Base-by-base conservation (phyloP, 805 yeast species). In the Pichia manshurica region DNA sequence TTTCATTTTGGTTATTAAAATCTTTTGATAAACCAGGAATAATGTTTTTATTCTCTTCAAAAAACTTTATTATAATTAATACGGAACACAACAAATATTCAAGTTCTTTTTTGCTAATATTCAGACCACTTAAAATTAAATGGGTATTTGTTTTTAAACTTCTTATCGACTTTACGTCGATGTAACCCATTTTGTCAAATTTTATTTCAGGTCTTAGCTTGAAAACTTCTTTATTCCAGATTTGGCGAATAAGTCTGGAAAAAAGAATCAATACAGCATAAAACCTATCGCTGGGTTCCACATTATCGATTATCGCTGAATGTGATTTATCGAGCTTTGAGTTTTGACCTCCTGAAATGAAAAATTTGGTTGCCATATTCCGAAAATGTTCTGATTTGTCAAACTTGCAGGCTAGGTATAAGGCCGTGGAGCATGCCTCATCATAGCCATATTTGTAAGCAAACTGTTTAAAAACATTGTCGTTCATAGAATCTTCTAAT, bases 381-480 rank as follows among this genome's bases (percentile, higher is more conserved):
- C 70, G 72, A 55, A 67, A 62, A 3, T 58, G 64, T 55, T 63
- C 85, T 0, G 91, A 68, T 51, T 78, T 75, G 48, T 81, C 80
- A 53, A 78, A 78, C 47, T 87, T 81, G 59, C 95, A 85, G 1
- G 96, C 86, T 45, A 88, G 79, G 54, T 85, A 84, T 44, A 93
- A 71, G 10, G 96, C 85, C 1, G 93, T 82, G 0, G 96, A 83
- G 60, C 97, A 91, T 3, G 95, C 82, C 63, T 95, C 99, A 45
- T 86, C 81, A 44, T 82, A 75, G 5, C 98, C 97, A 62, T 88
- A 89, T 46, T 85, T 83, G 42, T 78, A 76, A 16, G 83, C 79
- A 60, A 87, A 87, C 44, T 82, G 75, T 45, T 81, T 74, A 45
- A 87, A 77, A 19, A 84, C 81, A 34, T 68, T 72, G 35, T 83